Percentiles rank a stretch among this genome's conserved stretches.
Evolutionary conservation across 2,329 filamentous ascomycete genomes (phyloP).

Genomic region (Paecilomyces fulvus): DNA sequence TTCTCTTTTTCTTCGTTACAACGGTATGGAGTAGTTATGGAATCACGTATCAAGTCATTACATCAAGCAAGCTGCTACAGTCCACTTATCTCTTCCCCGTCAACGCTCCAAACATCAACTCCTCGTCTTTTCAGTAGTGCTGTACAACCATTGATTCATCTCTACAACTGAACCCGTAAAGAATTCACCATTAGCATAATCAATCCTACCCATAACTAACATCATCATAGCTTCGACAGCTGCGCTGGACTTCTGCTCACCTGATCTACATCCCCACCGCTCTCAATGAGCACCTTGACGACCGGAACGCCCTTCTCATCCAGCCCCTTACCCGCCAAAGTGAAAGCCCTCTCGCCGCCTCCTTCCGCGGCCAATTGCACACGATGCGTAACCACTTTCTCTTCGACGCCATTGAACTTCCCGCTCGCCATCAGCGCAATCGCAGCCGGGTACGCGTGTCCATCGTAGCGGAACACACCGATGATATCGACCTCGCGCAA

Average conservation of each 20-base stretch:
- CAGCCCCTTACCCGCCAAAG: constrained; percentile 41
- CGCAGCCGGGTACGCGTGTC: constrained; percentile 45
- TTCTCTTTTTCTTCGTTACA: background rate
- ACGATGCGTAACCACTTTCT: constrained; percentile 47
- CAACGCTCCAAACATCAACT: background rate
- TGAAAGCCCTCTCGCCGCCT: constrained; percentile 44
- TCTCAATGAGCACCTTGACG: constrained; percentile 44
- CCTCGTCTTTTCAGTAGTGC: background rate
- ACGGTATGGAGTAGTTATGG: too few species aligned
- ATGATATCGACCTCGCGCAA: constrained; percentile 49
- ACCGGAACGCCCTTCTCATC: constrained; percentile 46
- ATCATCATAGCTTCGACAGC: background rate
- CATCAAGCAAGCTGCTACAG: background rate
- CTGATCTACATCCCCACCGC: constrained; percentile 4
- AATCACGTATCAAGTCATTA: background rate
- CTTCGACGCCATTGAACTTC: constrained; percentile 39
- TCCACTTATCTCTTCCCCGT: background rate
- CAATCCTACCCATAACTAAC: background rate
- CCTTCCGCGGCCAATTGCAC: constrained; percentile 34
- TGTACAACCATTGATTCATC: background rate
- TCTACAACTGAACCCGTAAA: background rate
- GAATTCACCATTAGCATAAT: background rate
- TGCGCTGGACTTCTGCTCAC: background rate
- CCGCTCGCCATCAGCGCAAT: constrained; percentile 46
- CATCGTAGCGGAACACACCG: constrained; percentile 49